These are phyloP conservation scores for Plantago elongata DNA, from an alignment of 257 asterid genomes.

Conservation along the genomic window DNA sequence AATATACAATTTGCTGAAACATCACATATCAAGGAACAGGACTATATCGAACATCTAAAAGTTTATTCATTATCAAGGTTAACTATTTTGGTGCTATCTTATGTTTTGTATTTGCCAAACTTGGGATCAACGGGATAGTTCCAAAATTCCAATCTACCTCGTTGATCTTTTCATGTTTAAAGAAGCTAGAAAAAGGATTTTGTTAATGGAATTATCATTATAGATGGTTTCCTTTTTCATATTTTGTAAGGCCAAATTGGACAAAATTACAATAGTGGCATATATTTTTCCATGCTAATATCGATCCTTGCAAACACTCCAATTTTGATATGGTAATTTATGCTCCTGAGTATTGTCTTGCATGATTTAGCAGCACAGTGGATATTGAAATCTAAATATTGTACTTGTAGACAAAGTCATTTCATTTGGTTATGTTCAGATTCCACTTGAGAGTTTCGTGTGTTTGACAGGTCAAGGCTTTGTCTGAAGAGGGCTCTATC, in stretches of 20 bases:
- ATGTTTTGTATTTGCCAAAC: not conserved
- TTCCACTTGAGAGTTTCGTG: conserved; percentile 17
- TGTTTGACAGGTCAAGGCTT: conserved; percentile 57
- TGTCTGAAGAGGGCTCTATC: conserved; percentile 39
- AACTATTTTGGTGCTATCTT: not conserved
- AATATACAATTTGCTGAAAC: no score
- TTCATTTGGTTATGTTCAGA: conserved; percentile 14
- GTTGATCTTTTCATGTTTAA: not conserved
- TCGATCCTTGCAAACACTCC: not conserved
- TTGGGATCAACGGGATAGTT: not conserved
- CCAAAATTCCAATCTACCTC: not conserved
- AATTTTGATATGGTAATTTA: not conserved
- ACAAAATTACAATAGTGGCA: not conserved
- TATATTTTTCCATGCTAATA: not conserved
- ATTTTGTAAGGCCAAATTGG: no score
- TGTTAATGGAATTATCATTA: no score
- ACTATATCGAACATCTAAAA: not conserved
- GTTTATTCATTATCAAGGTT: conserved; percentile 8
- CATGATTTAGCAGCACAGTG: not conserved
- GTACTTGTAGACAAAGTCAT: not conserved
- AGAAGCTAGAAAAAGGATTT: no score
- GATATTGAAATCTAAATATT: not conserved
- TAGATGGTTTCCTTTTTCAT: no score
- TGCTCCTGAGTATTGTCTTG: not conserved
- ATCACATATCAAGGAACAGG: no score